Evolutionary conservation across 257 asterid species (phyloP).

Genomic region (Vinca minor): DNA sequence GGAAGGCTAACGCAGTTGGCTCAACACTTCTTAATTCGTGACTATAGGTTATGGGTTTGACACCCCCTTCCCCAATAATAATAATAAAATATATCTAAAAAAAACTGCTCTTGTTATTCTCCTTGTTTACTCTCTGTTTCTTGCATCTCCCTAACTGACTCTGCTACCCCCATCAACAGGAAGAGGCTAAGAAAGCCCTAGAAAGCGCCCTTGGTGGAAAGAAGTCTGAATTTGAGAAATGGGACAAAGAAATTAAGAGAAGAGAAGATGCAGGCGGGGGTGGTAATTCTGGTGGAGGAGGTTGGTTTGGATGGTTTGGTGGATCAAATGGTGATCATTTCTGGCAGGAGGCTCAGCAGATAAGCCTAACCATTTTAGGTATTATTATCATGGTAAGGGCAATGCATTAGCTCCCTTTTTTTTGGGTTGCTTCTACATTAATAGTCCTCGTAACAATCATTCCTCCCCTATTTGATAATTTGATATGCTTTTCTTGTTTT

Average conservation of each 20-base stretch:
- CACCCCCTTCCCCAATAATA: too few relatives aligned
- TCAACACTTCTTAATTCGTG: too few relatives aligned
- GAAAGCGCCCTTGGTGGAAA: conserved; percentile 85
- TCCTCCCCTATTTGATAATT: neutral
- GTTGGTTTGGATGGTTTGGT: conserved; percentile 71
- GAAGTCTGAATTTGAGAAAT: conserved; percentile 76
- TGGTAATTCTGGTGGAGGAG: conserved; percentile 58
- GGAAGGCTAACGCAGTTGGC: too few relatives aligned
- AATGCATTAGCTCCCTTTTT: neutral
- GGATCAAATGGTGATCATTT: conserved; percentile 72
- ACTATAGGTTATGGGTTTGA: too few relatives aligned
- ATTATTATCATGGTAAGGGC: conserved; percentile 53
- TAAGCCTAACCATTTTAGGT: conserved; percentile 61
- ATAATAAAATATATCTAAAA: too few relatives aligned
- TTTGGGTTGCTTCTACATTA: neutral
- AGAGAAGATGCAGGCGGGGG: conserved; percentile 83
- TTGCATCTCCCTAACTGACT: neutral
- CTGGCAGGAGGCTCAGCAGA: conserved; percentile 94
- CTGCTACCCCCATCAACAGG: conserved; percentile 39
- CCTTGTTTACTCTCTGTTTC: neutral
- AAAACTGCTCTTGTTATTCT: neutral
- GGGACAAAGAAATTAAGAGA: conserved; percentile 77
- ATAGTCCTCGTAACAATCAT: neutral
- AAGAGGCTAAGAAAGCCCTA: conserved; percentile 81
- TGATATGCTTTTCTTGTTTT: neutral